Evolutionary conservation across 768 basidiomycete species (phyloP), one percentile per base, ranked within the genome.

Genomic region (Guyanaporus albipodus): DNA sequence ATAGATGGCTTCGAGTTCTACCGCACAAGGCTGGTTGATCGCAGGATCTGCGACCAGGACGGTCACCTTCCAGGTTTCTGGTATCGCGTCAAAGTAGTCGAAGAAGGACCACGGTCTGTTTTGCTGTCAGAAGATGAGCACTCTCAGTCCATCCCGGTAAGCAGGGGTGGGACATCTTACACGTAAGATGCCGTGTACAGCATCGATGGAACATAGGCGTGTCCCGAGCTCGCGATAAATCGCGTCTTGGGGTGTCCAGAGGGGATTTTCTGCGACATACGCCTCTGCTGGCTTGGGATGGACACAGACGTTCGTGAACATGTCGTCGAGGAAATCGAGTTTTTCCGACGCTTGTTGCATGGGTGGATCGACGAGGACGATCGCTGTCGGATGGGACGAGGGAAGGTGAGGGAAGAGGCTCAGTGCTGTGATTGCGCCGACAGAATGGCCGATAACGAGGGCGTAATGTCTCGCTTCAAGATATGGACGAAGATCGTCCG

Each of bases 21-120:
- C 29, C 8, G 12, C 2, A 15, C 45, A 49, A 6, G 42, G 0
- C 2, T 35, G 6, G 15, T 8, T 6, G 10, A 43, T 14, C 1
- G 32, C n/a, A 10, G 63, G 62, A 41, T 66, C 64, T 4, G 59
- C 46, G 1, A 46, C 14, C 35, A 66, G 6, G 2, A 48, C 37
- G 0, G 58, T 53, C 33, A 61, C 33, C 28, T 51, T 51, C 46
- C 57, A 58, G 10, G 42, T 39, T 4, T 29, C 21, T 4, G 52
- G 33, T 2, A 41, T 27, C 4, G 12, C 17, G 0, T 48, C 8
- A 2, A 63, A 24, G 12, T 32, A 17, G 3, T 49, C 8, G 11
- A 52, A 29, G 39, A 61, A 58, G 14, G 37, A 6, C 62, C 63
- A 66, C 3, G 59, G 50, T 8, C 15, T 3, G 29, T 55, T 44